Percentiles rank a stretch among this genome's conserved stretches.
These are phyloP conservation scores for Tubosaeta sp. DNA, from an alignment of 768 basidiomycete genomes.

Conservation along the genomic window DNA sequence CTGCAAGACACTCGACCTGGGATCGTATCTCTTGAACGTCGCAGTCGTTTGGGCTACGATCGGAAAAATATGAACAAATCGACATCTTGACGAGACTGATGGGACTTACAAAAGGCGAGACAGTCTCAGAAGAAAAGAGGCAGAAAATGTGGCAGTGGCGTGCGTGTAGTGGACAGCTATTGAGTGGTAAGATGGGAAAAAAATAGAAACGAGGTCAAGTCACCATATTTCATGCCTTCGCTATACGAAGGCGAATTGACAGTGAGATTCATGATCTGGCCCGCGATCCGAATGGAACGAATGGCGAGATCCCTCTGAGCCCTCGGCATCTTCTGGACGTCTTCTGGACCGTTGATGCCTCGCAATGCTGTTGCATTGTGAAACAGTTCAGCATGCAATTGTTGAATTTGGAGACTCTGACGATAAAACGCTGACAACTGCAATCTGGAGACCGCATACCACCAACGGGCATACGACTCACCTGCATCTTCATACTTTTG, in stretches of 20 bases:
- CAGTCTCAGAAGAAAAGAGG: conserved; percentile 83
- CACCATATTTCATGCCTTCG: conserved; percentile 90
- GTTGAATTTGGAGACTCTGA: conserved; percentile 83
- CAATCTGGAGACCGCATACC: conserved; percentile 3
- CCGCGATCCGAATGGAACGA: conserved; percentile 78
- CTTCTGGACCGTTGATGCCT: conserved; percentile 81
- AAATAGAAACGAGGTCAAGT: conserved; percentile 17
- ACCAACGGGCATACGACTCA: conserved; percentile 28
- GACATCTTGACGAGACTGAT: not conserved
- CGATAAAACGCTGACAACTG: conserved; percentile 70
- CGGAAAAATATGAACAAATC: not conserved
- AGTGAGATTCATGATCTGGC: conserved; percentile 78
- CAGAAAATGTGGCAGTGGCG: conserved; percentile 90
- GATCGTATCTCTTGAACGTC: conserved; percentile 68
- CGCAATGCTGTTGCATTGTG: conserved; percentile 80
- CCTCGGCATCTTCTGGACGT: conserved; percentile 78
- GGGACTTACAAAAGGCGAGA: conserved; percentile 79
- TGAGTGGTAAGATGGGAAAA: conserved; percentile 2
- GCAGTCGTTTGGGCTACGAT: conserved; percentile 75
- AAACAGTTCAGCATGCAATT: conserved; percentile 80
- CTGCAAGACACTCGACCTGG: conserved; percentile 75
- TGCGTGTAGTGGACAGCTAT: conserved; percentile 88
- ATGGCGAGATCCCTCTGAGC: conserved; percentile 78
- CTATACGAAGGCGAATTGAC: conserved; percentile 80
- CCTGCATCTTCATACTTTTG: conserved; percentile 81